Evolutionary conservation across 441 rosid species (phyloP).

Genomic region (Biscutella auriculata): DNA sequence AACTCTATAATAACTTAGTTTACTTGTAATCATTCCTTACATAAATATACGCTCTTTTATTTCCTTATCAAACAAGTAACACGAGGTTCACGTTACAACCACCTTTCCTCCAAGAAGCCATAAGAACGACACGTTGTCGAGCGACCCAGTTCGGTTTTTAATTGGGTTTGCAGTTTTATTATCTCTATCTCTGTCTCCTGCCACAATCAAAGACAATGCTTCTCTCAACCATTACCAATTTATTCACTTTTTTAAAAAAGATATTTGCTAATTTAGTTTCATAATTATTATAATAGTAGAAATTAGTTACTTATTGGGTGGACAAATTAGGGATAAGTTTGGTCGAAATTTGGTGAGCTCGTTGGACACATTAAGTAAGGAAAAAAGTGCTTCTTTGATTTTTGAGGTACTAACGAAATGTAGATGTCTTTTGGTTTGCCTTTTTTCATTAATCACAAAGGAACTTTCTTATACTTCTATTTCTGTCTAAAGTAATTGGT

Average conservation of each 20-base stretch:
- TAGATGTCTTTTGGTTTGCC: constrained; percentile 3
- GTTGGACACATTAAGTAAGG: constrained; percentile 29
- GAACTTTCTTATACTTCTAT: not conserved
- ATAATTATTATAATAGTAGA: not conserved
- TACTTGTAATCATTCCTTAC: not conserved
- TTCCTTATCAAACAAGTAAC: too few species aligned
- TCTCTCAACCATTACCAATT: constrained; percentile 17
- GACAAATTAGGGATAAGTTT: constrained; percentile 30
- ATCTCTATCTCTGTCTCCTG: constrained; percentile 15
- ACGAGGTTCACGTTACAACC: constrained; percentile 21
- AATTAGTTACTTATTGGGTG: constrained; percentile 3
- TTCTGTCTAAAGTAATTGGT: too few species aligned
- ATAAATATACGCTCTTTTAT: not conserved
- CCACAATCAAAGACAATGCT: constrained; percentile 27
- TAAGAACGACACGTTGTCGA: constrained; percentile 22
- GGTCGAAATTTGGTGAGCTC: constrained; percentile 43
- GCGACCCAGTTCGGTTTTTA: constrained; percentile 1
- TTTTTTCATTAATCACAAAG: constrained; percentile 12
- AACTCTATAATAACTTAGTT: too few species aligned
- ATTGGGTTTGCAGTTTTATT: constrained; percentile 2
- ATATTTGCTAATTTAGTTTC: not conserved
- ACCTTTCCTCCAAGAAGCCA: constrained; percentile 12
- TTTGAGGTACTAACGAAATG: constrained; percentile 18
- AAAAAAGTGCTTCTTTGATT: constrained; percentile 22
- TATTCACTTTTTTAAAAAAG: not conserved